Evolutionary conservation across 2,329 filamentous ascomycete genomes (phyloP).

Genomic region (Alternaria hordeiaustralica): DNA sequence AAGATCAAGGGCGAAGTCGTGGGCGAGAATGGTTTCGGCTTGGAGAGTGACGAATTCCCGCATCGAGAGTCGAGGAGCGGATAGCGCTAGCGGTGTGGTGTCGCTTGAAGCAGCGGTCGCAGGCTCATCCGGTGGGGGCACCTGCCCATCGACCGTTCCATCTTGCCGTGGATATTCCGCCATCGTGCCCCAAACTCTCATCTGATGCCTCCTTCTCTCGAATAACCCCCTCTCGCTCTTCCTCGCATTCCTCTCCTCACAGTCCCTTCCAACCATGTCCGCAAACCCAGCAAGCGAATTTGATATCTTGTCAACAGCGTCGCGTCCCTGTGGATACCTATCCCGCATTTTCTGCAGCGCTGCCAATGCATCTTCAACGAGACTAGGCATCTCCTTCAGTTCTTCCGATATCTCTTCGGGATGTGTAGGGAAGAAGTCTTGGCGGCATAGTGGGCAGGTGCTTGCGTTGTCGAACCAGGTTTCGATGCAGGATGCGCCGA

Average conservation of each 20-base stretch:
- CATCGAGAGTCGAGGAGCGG: neutral
- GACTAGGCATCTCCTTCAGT: neutral
- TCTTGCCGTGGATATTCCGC: neutral
- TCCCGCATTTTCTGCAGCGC: neutral
- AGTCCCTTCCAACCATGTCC: neutral
- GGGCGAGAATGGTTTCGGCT: neutral
- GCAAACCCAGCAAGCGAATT: neutral
- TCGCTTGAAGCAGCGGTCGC: neutral
- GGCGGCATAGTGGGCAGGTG: neutral
- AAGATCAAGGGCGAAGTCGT: neutral
- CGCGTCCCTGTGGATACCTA: neutral
- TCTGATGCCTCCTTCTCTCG: neutral
- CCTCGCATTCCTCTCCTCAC: neutral
- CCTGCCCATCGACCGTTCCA: neutral
- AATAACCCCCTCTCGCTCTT: neutral
- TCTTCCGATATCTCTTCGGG: neutral
- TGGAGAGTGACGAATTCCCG: neutral
- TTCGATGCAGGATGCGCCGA: slow-evolving; percentile 1
- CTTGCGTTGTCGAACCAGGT: neutral
- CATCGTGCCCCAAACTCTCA: neutral
- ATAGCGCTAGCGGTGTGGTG: neutral
- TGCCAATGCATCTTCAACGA: neutral
- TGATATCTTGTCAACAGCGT: neutral
- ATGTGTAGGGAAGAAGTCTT: neutral
- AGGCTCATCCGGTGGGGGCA: neutral